Evolutionary conservation across 2,329 filamentous ascomycete species (phyloP), one percentile per base, ranked within the genome.

Genomic region (Aureobasidium sp.): DNA sequence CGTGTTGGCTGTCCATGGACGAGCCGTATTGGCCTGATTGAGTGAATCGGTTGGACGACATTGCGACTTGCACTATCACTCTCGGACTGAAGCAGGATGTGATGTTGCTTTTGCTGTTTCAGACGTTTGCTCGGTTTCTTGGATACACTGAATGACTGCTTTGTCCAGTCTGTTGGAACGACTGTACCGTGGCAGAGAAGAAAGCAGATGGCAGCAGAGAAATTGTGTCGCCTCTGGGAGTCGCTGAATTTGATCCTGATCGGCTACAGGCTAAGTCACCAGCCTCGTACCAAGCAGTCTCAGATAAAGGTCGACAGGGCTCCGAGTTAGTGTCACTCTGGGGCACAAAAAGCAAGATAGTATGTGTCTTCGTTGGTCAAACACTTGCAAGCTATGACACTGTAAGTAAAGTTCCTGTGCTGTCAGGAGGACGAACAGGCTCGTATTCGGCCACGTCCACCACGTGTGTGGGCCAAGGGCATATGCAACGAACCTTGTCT

Each of bases 1-100:
- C 76, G 60, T 77, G 76, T 6, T 56, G 58, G 42, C 63, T 48
- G 38, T 61, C 65, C 25, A 38, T 31, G 31, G 56, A 59, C 27
- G 33, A 16, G 16, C 42, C 51, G n/a, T 45, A 56, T 29, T 67
- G 65, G 50, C 33, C 51, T 25, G 50, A 47, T 38, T 58, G 50
- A 31, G 27, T 58, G n/a, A 56, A 23, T 27, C n/a, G 51, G 27
- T 47, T 50, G 31, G 58, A 31, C 25, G 65, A 64, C 65, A 67
- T 67, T 58, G 59, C 58, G 58, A 55, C 38, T 51, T 62, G 50
- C 59, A 62, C 43, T 42, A 40, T 40, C 27, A 42, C 36, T 47
- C 13, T 38, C 27, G 13, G 40, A 58, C 50, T 45, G 27, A 64
- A 53, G 40, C 43, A 51, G 53, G 43, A 51, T 27, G 16, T 25